phyloP scores from a whole-genome alignment of 495 filamentous ascomycete genomes.

The Elaphomyces granulatus region DNA sequence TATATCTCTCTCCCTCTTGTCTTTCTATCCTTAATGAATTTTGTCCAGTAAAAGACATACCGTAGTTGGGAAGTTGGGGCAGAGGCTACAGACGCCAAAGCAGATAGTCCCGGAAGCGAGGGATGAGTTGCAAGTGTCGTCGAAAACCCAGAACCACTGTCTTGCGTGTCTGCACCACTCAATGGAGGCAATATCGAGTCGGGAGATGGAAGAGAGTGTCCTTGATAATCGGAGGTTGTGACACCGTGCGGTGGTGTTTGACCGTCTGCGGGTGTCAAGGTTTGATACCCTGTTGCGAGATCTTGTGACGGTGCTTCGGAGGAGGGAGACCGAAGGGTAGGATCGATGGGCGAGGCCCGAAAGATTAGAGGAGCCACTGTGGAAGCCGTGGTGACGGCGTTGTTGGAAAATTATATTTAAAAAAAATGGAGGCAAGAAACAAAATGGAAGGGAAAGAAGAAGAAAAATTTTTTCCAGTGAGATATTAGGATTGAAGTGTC shows the following conservation, averaged over 20 bases:
- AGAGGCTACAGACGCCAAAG: constrained; percentile 48
- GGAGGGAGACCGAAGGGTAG: constrained; percentile 33
- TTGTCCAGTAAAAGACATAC: constrained; percentile 35
- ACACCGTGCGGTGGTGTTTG: constrained; percentile 7
- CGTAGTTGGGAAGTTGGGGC: constrained; percentile 50
- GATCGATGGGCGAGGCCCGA: constrained; percentile 45
- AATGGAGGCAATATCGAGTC: constrained; percentile 5
- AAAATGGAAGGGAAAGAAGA: too few relatives aligned
- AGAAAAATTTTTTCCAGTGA: too few relatives aligned
- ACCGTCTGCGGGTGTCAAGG: constrained; percentile 8
- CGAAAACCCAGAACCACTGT: not conserved
- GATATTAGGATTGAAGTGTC: too few relatives aligned
- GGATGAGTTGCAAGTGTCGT: constrained; percentile 14
- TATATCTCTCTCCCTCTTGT: too few relatives aligned
- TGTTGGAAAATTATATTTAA: too few relatives aligned
- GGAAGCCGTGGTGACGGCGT: constrained; percentile 25
- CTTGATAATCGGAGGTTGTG: constrained; percentile 16
- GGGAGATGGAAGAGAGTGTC: too few relatives aligned
- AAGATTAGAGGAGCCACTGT: constrained; percentile 38
- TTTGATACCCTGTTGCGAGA: constrained; percentile 21
- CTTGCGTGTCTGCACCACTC: constrained; percentile 11
- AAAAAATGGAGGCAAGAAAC: too few relatives aligned
- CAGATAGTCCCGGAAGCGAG: constrained; percentile 44
- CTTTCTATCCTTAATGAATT: too few relatives aligned
- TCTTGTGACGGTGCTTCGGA: constrained; percentile 28